Percentiles rank a stretch among this genome's conserved stretches.
Conservation (phyloP, 257 asterid species). For the Solanum etuberosum region DNA sequence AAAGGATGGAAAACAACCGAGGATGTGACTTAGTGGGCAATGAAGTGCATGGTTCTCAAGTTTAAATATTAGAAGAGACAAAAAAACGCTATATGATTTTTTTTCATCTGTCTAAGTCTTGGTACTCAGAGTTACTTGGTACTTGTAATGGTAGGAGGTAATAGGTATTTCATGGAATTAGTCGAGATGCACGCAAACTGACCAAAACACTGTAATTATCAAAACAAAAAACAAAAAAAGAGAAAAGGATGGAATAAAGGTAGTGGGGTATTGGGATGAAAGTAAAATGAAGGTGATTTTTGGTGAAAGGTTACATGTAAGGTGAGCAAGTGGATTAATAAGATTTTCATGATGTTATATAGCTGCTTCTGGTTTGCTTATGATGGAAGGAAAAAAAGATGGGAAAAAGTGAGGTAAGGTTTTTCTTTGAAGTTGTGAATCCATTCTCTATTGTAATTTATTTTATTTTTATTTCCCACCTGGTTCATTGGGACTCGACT, state of each 20-base stretch:
- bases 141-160: background rate
- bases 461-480: background rate
- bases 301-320: constrained; percentile 15
- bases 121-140: background rate
- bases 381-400: constrained; percentile 15
- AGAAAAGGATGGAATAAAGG: background rate
- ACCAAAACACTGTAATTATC: fast-evolving
- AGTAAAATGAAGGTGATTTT: background rate
- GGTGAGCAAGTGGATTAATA: constrained; percentile 17
- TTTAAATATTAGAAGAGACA: background rate
- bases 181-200: background rate
- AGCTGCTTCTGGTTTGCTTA: constrained; percentile 33
- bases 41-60: background rate
- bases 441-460: background rate
- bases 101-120: background rate
- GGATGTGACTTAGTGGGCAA: background rate
- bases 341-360: constrained; percentile 16
- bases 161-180: background rate
- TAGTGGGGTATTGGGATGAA: background rate
- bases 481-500: background rate
- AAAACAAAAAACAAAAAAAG: background rate
- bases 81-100: background rate
- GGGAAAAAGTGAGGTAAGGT: background rate
- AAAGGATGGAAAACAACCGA: background rate
- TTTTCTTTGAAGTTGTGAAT: background rate